phyloP scores from a whole-genome alignment of 257 asterid species.

The Solanum piurae region DNA sequence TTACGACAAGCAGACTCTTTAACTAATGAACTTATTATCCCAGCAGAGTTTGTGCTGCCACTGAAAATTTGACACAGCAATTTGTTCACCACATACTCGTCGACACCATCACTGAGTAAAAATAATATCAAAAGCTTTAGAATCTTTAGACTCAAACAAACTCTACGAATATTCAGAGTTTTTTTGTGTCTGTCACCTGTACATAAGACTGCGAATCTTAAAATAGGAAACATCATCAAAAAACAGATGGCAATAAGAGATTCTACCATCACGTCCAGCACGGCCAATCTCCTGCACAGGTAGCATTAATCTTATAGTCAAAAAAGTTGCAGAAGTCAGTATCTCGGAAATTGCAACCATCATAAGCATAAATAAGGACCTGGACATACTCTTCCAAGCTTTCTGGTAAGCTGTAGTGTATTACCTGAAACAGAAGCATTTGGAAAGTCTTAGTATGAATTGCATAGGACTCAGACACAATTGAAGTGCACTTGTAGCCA shows the following conservation, averaged over 20 bases:
- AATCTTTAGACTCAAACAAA: background rate
- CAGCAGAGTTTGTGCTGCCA: conserved; percentile 24
- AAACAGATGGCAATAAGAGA: conserved; percentile 80
- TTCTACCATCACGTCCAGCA: conserved; percentile 97
- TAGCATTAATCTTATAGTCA: conserved; percentile 5
- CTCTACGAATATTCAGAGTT: background rate
- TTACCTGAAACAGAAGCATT: conserved; percentile 47
- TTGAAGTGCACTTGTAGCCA: background rate
- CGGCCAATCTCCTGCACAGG: conserved; percentile 89
- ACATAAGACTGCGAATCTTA: conserved; percentile 82
- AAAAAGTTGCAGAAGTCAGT: conserved; percentile 7
- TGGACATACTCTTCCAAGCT: conserved; percentile 98
- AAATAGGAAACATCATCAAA: conserved; percentile 67
- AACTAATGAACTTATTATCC: conserved; percentile 44
- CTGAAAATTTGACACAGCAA: conserved; percentile 64
- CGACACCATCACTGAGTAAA: conserved; percentile 78
- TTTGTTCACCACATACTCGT: conserved; percentile 74
- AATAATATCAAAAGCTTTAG: background rate
- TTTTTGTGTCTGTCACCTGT: conserved; percentile 42
- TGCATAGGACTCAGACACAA: background rate
- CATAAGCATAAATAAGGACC: conserved; percentile 30
- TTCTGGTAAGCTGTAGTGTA: conserved; percentile 90
- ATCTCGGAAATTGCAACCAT: background rate
- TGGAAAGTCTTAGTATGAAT: background rate
- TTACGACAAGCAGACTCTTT: conserved; percentile 78